Base-by-base conservation (phyloP, 106 monocot genomes). In the Phalaenopsis equestris region DNA sequence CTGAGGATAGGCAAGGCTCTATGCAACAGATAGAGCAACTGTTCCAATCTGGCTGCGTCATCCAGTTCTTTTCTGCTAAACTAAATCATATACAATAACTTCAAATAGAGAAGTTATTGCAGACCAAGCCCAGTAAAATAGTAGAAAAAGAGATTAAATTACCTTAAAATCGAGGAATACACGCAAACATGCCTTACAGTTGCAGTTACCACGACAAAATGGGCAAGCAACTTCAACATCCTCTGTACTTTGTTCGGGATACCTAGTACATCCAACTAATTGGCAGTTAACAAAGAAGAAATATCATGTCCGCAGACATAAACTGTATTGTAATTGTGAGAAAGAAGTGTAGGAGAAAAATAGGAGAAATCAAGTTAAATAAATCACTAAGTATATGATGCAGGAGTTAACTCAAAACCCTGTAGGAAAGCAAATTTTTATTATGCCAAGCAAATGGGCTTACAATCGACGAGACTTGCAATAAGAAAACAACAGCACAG, bases 181-280 rank as follows among this genome's bases (percentile, higher is more conserved):
- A 42, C 43, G 74, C 42, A 74, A 74, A 45, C 74, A 74, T 45
- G 74, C 43, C 18, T 74, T 74, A 45, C 74, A 74, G 43, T 74
- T 74, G 42, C 74, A 74, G 43, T 74, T 43, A 43, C 74, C 74
- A 74, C 42, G 74, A 74, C 74, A 74, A 45, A 74, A 74, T 18
- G 74, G 74, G 43, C 74, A 74, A 36, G 74, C 41, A 74, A 45
- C 42, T 74, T 42, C 74, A 74, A 74, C 21, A 45, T 74, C 74
- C 19, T 2, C 19, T 39, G 14, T 74, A 4, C 43, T 74, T 19
- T 43, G 42, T 74, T 42, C 43, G 45, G 74, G 74, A 18, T 74
- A 74, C 74, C 74, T 74, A 70, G 39, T 11, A 70, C 70, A 70
- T 70, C 38, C 14, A 70, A 70, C 11, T 14, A 70, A 70, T 70